Evolutionary conservation across 1,139 yeast genomes (phyloP).

Genomic region (Zhuliangozyma blackwelliae): DNA sequence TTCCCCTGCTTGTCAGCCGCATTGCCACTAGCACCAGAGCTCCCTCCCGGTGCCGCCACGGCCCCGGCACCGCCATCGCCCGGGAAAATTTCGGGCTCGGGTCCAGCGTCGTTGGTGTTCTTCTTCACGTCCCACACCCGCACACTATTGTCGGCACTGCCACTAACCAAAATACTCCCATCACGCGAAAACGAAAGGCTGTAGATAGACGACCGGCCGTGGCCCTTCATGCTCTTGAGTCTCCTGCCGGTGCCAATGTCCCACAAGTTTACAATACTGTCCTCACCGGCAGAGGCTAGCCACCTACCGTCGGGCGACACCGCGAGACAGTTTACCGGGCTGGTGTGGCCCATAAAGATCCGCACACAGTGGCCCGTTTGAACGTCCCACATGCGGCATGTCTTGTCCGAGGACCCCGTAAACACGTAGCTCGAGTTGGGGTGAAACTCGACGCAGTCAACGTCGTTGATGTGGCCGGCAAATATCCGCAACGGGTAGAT

Average conservation of each 20-base stretch:
- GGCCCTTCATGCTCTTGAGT: constrained; percentile 82
- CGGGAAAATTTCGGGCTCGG: constrained; percentile 72
- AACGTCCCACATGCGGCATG: constrained; percentile 98
- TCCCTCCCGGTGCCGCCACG: constrained; percentile 3
- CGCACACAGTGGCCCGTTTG: constrained; percentile 85
- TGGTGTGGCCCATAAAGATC: constrained; percentile 91
- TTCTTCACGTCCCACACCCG: constrained; percentile 94
- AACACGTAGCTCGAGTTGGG: constrained; percentile 93
- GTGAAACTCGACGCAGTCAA: constrained; percentile 91
- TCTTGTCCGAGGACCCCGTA: constrained; percentile 93
- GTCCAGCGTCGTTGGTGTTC: constrained; percentile 75
- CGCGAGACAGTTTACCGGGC: constrained; percentile 78
- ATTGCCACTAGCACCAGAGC: constrained; percentile 6
- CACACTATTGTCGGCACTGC: constrained; percentile 90
- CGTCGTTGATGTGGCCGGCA: constrained; percentile 97
- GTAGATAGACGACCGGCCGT: constrained; percentile 82
- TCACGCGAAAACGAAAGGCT: constrained; percentile 83
- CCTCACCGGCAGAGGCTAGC: constrained; percentile 96
- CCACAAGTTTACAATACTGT: constrained; percentile 85
- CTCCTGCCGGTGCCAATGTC: constrained; percentile 90
- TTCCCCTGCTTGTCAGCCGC: constrained; percentile 15
- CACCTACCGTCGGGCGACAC: constrained; percentile 97
- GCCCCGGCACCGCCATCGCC: constrained; percentile 6
- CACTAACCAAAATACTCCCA: constrained; percentile 84
- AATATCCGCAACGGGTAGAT: constrained; percentile 92